These are phyloP conservation scores for Gaeumannomyces tritici DNA, from an alignment of 2,329 filamentous ascomycete genomes.

Conservation along the genomic window DNA sequence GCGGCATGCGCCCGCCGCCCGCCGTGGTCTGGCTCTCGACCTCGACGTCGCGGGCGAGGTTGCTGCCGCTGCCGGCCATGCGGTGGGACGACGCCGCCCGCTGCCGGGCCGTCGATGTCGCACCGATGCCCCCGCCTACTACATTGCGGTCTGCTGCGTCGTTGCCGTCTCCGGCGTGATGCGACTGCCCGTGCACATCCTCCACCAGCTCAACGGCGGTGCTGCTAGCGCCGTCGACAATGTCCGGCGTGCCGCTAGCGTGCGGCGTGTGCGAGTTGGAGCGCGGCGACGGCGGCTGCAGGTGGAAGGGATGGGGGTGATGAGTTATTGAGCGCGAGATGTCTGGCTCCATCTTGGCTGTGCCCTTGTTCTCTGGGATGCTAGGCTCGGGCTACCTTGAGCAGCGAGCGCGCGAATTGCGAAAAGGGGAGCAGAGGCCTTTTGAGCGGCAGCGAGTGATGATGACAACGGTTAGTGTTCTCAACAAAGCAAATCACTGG, in stretches of 20 bases:
- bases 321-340: constrained; percentile 20
- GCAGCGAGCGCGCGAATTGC: background rate
- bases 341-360: constrained; percentile 18
- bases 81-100: background rate
- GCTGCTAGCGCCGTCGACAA: constrained; percentile 2
- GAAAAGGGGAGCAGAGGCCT: background rate
- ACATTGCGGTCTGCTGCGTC: constrained; percentile 8
- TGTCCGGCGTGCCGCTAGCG: constrained; percentile 5
- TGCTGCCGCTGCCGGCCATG: constrained; percentile 7
- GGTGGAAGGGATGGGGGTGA: constrained; percentile 29
- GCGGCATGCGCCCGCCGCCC: constrained; percentile 34
- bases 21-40: constrained; percentile 37
- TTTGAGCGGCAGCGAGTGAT: background rate
- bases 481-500: background rate
- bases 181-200: constrained; percentile 26
- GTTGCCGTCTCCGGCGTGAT: constrained; percentile 31
- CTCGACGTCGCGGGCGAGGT: constrained; percentile 20
- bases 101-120: constrained; percentile 9
- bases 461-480: background rate
- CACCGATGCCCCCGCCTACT: constrained; percentile 32
- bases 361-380: background rate
- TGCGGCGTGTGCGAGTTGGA: constrained; percentile 16
- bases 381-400: background rate
- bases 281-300: constrained; percentile 17
- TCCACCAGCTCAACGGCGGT: constrained; percentile 4